Percentiles rank a stretch among this genome's conserved stretches.
phyloP scores from a whole-genome alignment of 1,284 basidiomycete genomes.

The Pterula multifida region DNA sequence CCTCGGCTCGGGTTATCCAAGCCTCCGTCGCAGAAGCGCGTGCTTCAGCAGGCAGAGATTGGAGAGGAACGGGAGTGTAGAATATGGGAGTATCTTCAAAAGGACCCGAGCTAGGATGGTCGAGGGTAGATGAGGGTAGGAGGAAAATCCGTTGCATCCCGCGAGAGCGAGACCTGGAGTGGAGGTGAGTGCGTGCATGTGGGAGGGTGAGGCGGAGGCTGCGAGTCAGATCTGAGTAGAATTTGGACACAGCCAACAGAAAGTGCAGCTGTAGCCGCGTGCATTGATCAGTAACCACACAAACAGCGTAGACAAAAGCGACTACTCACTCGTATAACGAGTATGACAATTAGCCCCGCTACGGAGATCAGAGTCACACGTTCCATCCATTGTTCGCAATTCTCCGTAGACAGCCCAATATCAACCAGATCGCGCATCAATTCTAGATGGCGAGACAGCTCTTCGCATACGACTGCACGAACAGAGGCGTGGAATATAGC shows the following conservation, averaged over 20 bases:
- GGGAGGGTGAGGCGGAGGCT: conserved; percentile 16
- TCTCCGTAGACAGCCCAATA: conserved; percentile 61
- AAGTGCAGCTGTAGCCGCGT: conserved; percentile 45
- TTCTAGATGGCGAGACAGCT: conserved; percentile 60
- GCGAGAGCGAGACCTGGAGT: conserved; percentile 18
- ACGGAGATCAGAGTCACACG: conserved; percentile 46
- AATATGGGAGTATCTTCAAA: conserved; percentile 28
- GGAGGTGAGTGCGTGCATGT: conserved; percentile 17
- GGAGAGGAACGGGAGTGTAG: conserved; percentile 58
- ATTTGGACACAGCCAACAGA: conserved; percentile 53
- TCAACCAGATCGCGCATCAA: conserved; percentile 59
- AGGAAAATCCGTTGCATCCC: conserved; percentile 44
- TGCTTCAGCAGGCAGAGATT: conserved; percentile 38
- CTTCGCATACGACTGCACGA: conserved; percentile 55
- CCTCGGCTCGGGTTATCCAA: conserved; percentile 33
- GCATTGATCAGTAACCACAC: conserved; percentile 6
- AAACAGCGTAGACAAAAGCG: conserved; percentile 4
- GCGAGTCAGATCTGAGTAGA: conserved; percentile 42
- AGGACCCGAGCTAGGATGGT: conserved; percentile 9
- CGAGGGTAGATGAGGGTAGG: conserved; percentile 26
- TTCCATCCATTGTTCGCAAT: conserved; percentile 69
- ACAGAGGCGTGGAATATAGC: conserved; percentile 43
- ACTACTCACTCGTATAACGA: conserved; percentile 48
- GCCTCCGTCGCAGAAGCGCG: conserved; percentile 52
- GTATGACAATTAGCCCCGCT: conserved; percentile 44